Percentiles rank a stretch among this genome's conserved stretches.
These are phyloP conservation scores for Yamadazyma sp. DNA, from an alignment of 1,139 yeast species.

Conservation along the genomic window DNA sequence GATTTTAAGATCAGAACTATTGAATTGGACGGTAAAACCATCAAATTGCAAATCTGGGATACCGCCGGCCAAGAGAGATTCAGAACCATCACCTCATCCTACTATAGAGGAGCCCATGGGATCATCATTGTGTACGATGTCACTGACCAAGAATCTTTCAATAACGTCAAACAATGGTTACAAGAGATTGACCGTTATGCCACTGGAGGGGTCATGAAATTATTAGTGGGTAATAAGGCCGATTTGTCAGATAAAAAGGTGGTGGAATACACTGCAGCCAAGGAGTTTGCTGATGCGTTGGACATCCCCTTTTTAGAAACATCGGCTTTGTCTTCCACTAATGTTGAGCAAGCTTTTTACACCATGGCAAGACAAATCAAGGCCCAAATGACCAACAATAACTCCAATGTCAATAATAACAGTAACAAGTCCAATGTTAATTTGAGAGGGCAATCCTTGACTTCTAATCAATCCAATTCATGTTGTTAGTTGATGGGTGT, in stretches of 20 bases:
- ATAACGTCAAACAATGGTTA: conserved; percentile 97
- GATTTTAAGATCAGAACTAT: conserved; percentile 97
- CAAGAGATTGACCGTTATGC: conserved; percentile 99
- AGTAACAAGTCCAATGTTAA: conserved; percentile 70
- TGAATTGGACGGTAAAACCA: conserved; percentile 94
- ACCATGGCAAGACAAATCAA: conserved; percentile 99
- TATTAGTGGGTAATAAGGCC: conserved; percentile 95
- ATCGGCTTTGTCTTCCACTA: conserved; percentile 91
- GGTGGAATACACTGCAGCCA: conserved; percentile 94
- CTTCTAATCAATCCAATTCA: conserved; percentile 61
- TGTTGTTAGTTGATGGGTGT: conserved; percentile 60
- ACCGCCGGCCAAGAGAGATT: conserved; percentile 99
- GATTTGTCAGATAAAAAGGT: conserved; percentile 92
- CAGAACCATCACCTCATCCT: conserved; percentile 95
- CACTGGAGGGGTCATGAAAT: conserved; percentile 94
- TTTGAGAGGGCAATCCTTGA: conserved; percentile 85
- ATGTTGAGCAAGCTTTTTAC: conserved; percentile 97
- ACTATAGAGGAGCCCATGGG: conserved; percentile 98
- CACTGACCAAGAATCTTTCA: conserved; percentile 96
- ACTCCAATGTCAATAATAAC: conserved; percentile 37
- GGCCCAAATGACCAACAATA: conserved; percentile 84
- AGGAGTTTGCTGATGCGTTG: conserved; percentile 95
- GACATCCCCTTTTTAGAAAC: conserved; percentile 97
- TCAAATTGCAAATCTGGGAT: conserved; percentile 98
- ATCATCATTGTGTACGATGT: conserved; percentile 97